These are phyloP conservation scores for Dianthus caryophyllus DNA, from an alignment of 148 eudicot genomes.

Conservation along the genomic window DNA sequence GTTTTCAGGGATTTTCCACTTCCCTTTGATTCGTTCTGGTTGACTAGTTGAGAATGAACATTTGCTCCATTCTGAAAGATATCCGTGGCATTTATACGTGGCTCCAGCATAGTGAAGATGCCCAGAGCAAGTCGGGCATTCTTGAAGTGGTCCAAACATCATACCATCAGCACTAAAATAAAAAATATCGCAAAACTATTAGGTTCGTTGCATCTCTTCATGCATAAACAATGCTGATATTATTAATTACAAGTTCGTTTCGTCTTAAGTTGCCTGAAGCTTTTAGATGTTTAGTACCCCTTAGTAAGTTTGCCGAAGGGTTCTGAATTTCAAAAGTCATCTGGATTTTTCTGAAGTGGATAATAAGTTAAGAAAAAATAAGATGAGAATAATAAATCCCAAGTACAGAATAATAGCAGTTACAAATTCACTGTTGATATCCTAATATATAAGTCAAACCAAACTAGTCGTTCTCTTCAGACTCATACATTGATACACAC, in stretches of 20 bases:
- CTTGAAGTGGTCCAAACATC: conserved; percentile 74
- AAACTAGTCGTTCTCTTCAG: neutral
- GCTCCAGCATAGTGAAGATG: conserved; percentile 64
- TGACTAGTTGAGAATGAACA: conserved; percentile 70
- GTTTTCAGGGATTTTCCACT: conserved; percentile 83
- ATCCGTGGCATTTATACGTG: conserved; percentile 74
- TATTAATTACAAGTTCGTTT: too few relatives aligned
- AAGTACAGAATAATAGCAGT: too few relatives aligned
- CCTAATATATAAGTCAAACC: neutral
- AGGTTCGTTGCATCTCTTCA: neutral
- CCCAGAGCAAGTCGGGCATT: conserved; percentile 75
- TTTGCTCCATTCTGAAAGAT: conserved; percentile 86
- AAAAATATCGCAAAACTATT: conserved; percentile 12
- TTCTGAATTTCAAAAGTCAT: too few relatives aligned
- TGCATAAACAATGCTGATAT: neutral
- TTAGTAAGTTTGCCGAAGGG: too few relatives aligned
- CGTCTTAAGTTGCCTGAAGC: too few relatives aligned
- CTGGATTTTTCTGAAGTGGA: too few relatives aligned
- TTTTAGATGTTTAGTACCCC: too few relatives aligned
- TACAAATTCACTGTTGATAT: neutral
- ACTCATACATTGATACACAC: neutral
- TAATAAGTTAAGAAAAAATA: too few relatives aligned
- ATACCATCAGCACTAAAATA: conserved; percentile 85
- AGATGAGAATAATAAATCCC: too few relatives aligned
- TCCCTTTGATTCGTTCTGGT: conserved; percentile 70